Base-by-base conservation (phyloP, 805 yeast genomes). In the Hanseniaspora guilliermondii region DNA sequence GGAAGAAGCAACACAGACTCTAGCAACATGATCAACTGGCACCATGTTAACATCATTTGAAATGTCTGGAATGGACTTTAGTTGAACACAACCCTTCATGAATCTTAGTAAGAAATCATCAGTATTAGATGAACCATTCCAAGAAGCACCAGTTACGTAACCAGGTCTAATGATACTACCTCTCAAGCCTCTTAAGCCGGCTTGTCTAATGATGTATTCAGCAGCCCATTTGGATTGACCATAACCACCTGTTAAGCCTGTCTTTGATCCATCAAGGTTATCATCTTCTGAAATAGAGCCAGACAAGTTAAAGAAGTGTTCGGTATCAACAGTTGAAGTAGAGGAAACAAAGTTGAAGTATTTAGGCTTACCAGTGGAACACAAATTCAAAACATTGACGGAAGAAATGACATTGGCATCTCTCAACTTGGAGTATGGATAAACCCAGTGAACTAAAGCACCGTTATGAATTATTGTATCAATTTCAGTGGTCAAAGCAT, bases 201-300 rank as follows among this genome's bases (percentile, higher is more conserved):
- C 98, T 55, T 76, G 75, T 65, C 97, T 80, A 57, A 87, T 80
- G 46, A 93, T 74, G 61, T 85, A 79, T 70, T 93, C 99, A 27
- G 96, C 94, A 37, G 88, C 87, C 99, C 99, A 93, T 68, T 93
- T 93, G 60, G 93, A 79, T 72, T 94, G 99, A 46, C 99, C 99
- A 65, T 93, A 93, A 17, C 98, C 99, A 57, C 83, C 85, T 27
- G 88, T 85, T 56, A 93, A 75, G 1, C 96, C 97, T 4, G 69
- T 65, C 19, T 86, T 74, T 1, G 97, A 85, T 0, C 97, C 97
- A 61, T 73, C 68, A 60, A 93, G 74, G 60, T 83, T 85, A 67
- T 93, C 99, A 6, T 82, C 69, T 68, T 93, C 99, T 16, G 79
- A 76, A 57, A 93, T 68, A 58, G 77, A 75, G 61, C 87, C 96